Base-by-base conservation (phyloP, 2,329 filamentous ascomycete genomes). In the Elsinoe necatrix region DNA sequence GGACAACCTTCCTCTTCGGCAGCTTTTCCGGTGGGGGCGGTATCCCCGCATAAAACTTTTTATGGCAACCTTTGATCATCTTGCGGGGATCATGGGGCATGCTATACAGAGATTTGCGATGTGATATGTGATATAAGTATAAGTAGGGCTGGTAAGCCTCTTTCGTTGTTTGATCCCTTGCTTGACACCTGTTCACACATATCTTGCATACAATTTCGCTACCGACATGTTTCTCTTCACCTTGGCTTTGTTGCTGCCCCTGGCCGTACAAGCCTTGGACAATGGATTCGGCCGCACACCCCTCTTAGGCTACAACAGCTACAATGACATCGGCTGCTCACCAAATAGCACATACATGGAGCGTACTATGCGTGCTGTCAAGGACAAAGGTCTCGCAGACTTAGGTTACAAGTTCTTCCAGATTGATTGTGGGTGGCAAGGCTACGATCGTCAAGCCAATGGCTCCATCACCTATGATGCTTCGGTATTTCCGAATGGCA, bases 361-460 rank as follows among this genome's bases (percentile, higher is more conserved):
- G 9, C 56, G 27, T 20, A 62, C 61, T 0, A 64, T 65, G 48
- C 57, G 59, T 27, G 57, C 60, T 11, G 59, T 65, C n/a, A 35
- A 51, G 27, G 51, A 52, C 20, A 59, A 57, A 20, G 58, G 55
- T 3, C 54, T 59, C 21, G 48, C 18, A 2, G 16, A 45, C 16
- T 67, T 78, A 0, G 81, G 82, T 4, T 84, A 85, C 62, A 72
- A 69, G 1, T 76, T 77, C 56, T 76, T 83, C 29, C 80, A 78
- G 0, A 73, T 75, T 0, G 82, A 84, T 61, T 84, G 80, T 55
- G 81, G 82, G 0, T 84, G 81, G 82, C 73, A 68, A 4, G 51
- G 55, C 27, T 65, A 70, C 3, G 58, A 66, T 2, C 66, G 72
- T 54, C 59, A 77, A 35, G 63, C 68, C 0, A 66, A 79, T 8